phyloP scores from a whole-genome alignment of 768 basidiomycete genomes.

The Phylloporus scabripes region DNA sequence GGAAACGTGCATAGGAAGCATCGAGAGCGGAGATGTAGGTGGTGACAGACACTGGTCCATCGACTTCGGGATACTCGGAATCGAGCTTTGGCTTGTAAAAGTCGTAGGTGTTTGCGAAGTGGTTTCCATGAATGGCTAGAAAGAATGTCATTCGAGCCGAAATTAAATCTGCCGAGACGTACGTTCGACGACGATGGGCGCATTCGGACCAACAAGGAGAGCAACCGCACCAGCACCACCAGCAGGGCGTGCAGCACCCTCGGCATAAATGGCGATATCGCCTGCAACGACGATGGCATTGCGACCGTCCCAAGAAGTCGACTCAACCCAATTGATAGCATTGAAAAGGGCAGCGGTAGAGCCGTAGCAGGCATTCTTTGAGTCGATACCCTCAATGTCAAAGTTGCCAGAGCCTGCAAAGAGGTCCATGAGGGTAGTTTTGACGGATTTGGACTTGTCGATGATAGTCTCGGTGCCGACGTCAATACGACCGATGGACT shows the following conservation, averaged over 20 bases:
- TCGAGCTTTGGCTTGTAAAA: conserved; percentile 98
- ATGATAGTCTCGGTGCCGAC: conserved; percentile 99
- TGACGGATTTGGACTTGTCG: conserved; percentile 98
- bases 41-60: conserved; percentile 93
- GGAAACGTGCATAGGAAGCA: conserved; percentile 78
- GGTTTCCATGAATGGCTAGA: conserved; percentile 89
- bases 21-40: conserved; percentile 95
- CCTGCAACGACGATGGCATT: conserved; percentile 96
- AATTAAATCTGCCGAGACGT: conserved; percentile 33
- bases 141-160: conserved; percentile 6
- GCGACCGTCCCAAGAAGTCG: conserved; percentile 93
- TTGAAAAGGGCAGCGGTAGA: conserved; percentile 99
- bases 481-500: conserved; percentile 94
- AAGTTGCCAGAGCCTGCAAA: conserved; percentile 89
- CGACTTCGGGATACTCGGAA: conserved; percentile 94
- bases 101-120: conserved; percentile 98
- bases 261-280: conserved; percentile 97
- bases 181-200: conserved; percentile 94
- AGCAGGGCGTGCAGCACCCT: conserved; percentile 90
- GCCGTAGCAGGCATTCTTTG: conserved; percentile 99
- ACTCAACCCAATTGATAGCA: conserved; percentile 97
- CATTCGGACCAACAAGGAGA: conserved; percentile 93
- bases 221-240: conserved; percentile 97
- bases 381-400: conserved; percentile 98
- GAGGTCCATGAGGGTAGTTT: conserved; percentile 97